Percentiles rank a stretch among this genome's conserved stretches.
Conservation (phyloP, 1,284 basidiomycete species). For the Amylostereum chailletii region DNA sequence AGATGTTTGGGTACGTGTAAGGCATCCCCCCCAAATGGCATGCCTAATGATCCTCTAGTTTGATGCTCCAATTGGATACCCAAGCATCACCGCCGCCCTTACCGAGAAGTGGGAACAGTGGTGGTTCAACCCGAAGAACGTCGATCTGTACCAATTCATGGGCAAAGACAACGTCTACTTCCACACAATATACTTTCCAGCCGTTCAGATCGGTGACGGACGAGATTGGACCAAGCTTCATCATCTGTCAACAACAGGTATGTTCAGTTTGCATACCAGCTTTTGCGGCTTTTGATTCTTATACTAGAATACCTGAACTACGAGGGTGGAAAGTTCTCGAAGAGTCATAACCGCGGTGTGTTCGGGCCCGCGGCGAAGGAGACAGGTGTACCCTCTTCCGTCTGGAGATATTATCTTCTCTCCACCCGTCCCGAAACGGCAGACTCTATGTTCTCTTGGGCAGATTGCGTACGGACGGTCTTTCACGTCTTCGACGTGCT, state of each 20-base stretch:
- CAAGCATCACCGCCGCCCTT: conserved; percentile 95
- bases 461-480: conserved; percentile 68
- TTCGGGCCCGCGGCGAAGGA: conserved; percentile 94
- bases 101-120: conserved; percentile 93
- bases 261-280: conserved; percentile 1
- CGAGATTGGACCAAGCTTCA: conserved; percentile 92
- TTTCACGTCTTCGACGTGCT: background rate
- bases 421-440: conserved; percentile 90
- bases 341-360: conserved; percentile 94
- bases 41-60: conserved; percentile 50
- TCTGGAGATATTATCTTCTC: conserved; percentile 97
- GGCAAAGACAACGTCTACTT: conserved; percentile 98
- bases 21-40: background rate
- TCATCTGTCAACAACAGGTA: conserved; percentile 92
- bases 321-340: conserved; percentile 98
- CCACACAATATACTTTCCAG: conserved; percentile 95
- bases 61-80: conserved; percentile 96
- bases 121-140: conserved; percentile 95
- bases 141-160: conserved; percentile 98
- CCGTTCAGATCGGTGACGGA: conserved; percentile 84
- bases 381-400: conserved; percentile 86
- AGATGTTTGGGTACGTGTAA: conserved; percentile 75
- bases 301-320: conserved; percentile 91
- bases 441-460: conserved; percentile 97
- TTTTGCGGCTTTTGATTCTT: background rate